Evolutionary conservation across 2,329 filamentous ascomycete species (phyloP), one percentile per base, ranked within the genome.

Genomic region (Fusarium liriodendri): DNA sequence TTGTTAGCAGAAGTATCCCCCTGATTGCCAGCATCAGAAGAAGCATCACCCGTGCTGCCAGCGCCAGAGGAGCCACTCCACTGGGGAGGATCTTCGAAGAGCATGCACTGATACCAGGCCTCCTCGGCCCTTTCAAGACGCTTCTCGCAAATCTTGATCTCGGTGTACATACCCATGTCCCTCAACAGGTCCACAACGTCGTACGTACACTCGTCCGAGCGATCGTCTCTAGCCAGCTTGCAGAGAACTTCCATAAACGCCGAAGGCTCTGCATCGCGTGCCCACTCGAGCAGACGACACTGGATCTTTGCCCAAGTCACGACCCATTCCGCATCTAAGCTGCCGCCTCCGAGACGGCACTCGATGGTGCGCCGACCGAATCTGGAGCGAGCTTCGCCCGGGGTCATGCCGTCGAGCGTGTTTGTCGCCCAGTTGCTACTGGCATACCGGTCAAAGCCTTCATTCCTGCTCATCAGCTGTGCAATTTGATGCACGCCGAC

Each of bases 151-250:
- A 67, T 27, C n/a, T 67, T 62, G 29, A 81, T 78, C 72, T 83
- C 82, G 0, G 71, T 52, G n/a, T 74, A 75, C 40, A 83, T 27
- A 1, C 83, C 78, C 0, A 84, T 52, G 27, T 84, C 82, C 18
- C 78, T 77, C 2, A 85, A 70, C 9, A 84, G 74, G 61, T 83
- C 81, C 3, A 82, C 73, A 6, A 83, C 77, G 61, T 84, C 82
- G 62, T 83, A 84, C 35, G 75, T 64, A 9, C 52, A 70, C 47
- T 66, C 40, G 4, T 60, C 13, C 18, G 54, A 64, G 54, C 58
- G 25, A 13, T 69, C 65, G 2, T 69, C 59, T 13, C 73, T 29
- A 10, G 69, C 67, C 45, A 78, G 58, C 29, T 82, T 62, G 6
- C 74, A 75, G 16, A 81, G 71, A 14, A 80, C 65, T 8, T 61